Evolutionary conservation across 2,329 filamentous ascomycete genomes (phyloP).

Genomic region (Huntiella abstrusa): DNA sequence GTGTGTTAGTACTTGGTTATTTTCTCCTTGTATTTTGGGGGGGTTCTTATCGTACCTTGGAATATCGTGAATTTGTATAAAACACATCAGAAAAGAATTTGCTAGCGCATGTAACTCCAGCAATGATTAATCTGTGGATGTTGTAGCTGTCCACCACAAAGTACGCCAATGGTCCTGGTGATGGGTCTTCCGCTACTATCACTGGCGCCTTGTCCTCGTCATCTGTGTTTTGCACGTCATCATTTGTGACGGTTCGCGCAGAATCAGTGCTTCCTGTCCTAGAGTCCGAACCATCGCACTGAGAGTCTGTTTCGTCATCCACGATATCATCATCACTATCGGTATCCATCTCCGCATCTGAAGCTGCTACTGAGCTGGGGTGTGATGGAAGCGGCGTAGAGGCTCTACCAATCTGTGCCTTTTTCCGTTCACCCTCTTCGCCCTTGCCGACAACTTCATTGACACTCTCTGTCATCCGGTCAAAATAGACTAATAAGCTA

Average conservation of each 20-base stretch:
- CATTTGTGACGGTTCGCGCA: neutral
- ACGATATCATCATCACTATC: conserved; percentile 6
- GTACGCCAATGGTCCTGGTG: conserved; percentile 24
- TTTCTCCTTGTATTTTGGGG: neutral
- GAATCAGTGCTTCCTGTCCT: neutral
- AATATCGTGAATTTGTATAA: conserved; percentile 97
- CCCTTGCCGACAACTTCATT: conserved; percentile 30
- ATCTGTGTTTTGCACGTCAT: conserved; percentile 17
- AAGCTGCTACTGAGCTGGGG: neutral
- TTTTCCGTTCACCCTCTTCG: neutral
- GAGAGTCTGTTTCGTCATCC: conserved; percentile 3
- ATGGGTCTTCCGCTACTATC: neutral
- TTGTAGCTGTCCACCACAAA: conserved; percentile 99
- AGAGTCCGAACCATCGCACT: neutral
- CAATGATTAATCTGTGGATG: conserved; percentile 90
- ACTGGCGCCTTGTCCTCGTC: neutral
- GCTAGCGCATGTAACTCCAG: conserved; percentile 92
- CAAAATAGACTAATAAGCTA: conserved; percentile 89
- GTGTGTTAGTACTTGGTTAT: conserved; percentile 7
- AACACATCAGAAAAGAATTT: conserved; percentile 99
- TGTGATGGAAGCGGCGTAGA: too few relatives aligned
- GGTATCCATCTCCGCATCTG: conserved; percentile 1
- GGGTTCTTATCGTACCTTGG: conserved; percentile 52
- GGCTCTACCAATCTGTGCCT: neutral
- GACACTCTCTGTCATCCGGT: conserved; percentile 93